These are phyloP conservation scores for Vigna trinervia DNA, from an alignment of 306 rosid species.

Conservation along the genomic window DNA sequence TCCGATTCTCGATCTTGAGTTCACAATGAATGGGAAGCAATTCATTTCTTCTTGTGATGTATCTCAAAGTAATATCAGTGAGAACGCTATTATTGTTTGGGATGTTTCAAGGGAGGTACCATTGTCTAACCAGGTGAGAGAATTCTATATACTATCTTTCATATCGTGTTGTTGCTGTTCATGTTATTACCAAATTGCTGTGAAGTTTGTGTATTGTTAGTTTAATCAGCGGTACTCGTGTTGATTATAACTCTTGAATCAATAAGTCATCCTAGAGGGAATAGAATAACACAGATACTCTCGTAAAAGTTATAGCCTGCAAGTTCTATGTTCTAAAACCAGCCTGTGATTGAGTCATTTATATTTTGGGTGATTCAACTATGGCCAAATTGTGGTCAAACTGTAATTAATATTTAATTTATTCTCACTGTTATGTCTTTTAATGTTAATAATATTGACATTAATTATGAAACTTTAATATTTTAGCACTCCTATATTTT, in stretches of 20 bases:
- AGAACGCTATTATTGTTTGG: slow-evolving; percentile 88
- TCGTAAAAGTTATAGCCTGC: slow-evolving; percentile 31
- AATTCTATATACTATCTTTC: slow-evolving; percentile 20
- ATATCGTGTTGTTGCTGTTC: slow-evolving; percentile 9
- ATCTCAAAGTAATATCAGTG: slow-evolving; percentile 72
- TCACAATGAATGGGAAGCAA: slow-evolving; percentile 66
- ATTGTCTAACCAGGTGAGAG: slow-evolving; percentile 82
- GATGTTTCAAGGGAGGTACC: slow-evolving; percentile 83
- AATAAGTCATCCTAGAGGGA: slow-evolving; percentile 16
- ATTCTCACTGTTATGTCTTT: not conserved
- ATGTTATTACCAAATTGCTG: not conserved
- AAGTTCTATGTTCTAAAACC: slow-evolving; percentile 24
- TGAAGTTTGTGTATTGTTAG: slow-evolving; percentile 29
- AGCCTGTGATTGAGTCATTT: not conserved
- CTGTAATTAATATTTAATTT: not conserved
- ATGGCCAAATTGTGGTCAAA: no score
- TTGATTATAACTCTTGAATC: slow-evolving; percentile 14
- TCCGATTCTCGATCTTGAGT: slow-evolving; percentile 86
- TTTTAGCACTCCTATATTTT: not conserved
- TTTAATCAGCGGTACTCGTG: slow-evolving; percentile 28
- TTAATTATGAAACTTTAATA: not conserved
- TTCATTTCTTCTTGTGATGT: slow-evolving; percentile 85
- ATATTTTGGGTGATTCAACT: no score
- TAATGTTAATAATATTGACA: not conserved
- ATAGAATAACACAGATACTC: slow-evolving; percentile 18